These are phyloP conservation scores for Parietichytrium sp. DNA, from an alignment of 108 stramenopile species.

Conservation along the genomic window DNA sequence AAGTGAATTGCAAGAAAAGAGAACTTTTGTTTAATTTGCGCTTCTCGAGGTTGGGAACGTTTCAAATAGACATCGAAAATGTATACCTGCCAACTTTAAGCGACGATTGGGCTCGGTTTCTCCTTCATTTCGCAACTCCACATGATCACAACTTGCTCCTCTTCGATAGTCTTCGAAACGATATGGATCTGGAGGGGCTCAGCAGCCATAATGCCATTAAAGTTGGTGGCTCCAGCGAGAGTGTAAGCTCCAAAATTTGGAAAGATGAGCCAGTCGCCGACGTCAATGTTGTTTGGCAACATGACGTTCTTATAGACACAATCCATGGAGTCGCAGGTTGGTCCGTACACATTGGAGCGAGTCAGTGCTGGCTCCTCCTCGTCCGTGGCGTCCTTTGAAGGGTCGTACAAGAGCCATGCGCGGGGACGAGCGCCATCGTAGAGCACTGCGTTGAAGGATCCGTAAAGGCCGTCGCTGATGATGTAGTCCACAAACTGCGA, in stretches of 20 bases:
- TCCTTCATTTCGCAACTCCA: too few relatives aligned
- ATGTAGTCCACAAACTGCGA: too few relatives aligned
- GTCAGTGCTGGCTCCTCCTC: conserved; percentile 60
- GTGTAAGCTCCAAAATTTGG: conserved; percentile 89
- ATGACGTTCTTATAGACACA: conserved; percentile 73
- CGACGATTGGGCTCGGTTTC: too few relatives aligned
- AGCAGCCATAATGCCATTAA: conserved; percentile 69
- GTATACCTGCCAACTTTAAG: too few relatives aligned
- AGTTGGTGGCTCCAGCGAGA: conserved; percentile 69
- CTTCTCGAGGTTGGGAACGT: too few relatives aligned
- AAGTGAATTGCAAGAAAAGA: too few relatives aligned
- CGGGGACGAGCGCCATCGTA: conserved; percentile 76
- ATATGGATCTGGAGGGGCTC: not conserved
- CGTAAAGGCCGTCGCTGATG: conserved; percentile 85
- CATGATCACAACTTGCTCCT: too few relatives aligned
- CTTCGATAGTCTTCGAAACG: too few relatives aligned
- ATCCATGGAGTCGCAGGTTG: conserved; percentile 83
- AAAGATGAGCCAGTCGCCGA: conserved; percentile 83
- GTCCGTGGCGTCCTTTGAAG: too few relatives aligned
- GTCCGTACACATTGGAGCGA: conserved; percentile 77
- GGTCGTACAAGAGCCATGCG: too few relatives aligned
- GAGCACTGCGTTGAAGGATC: conserved; percentile 84
- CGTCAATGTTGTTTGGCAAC: conserved; percentile 59
- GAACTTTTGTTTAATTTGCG: too few relatives aligned
- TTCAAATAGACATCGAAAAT: too few relatives aligned